These are phyloP conservation scores for Populus davidiana DNA, from an alignment of 345 rosid genomes.

Conservation along the genomic window DNA sequence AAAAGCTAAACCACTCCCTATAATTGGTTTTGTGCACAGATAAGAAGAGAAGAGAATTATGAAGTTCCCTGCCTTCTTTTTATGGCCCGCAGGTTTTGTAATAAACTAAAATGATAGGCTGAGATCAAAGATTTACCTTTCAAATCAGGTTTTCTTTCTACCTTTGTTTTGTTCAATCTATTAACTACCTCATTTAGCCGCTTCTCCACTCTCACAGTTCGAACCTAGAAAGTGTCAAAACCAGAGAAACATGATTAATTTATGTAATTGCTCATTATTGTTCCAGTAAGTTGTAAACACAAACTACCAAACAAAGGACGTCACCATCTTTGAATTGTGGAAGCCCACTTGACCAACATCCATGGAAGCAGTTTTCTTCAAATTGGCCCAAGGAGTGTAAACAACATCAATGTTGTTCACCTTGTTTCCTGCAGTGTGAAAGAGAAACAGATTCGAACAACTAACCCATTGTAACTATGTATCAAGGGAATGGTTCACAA, in stretches of 20 bases:
- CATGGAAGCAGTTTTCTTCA: constrained; percentile 96
- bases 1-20: background rate
- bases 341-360: constrained; percentile 99
- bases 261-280: background rate
- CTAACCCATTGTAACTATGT: background rate
- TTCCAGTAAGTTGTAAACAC: background rate
- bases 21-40: background rate
- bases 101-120: background rate
- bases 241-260: constrained; percentile 12
- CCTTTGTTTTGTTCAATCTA: constrained; percentile 90
- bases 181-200: constrained; percentile 86
- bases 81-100: background rate
- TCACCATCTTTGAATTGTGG: constrained; percentile 81
- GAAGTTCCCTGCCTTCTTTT: background rate
- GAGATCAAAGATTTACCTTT: constrained; percentile 48
- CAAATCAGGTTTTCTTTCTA: constrained; percentile 86
- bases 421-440: constrained; percentile 66
- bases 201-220: constrained; percentile 88
- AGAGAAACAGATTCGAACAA: background rate
- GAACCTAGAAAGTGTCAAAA: constrained; percentile 51
- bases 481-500: background rate
- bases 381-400: constrained; percentile 93
- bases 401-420: constrained; percentile 91
- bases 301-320: background rate
- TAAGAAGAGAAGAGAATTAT: background rate